These are phyloP conservation scores for Abrus precatorius DNA, from an alignment of 306 rosid species.

Conservation along the genomic window DNA sequence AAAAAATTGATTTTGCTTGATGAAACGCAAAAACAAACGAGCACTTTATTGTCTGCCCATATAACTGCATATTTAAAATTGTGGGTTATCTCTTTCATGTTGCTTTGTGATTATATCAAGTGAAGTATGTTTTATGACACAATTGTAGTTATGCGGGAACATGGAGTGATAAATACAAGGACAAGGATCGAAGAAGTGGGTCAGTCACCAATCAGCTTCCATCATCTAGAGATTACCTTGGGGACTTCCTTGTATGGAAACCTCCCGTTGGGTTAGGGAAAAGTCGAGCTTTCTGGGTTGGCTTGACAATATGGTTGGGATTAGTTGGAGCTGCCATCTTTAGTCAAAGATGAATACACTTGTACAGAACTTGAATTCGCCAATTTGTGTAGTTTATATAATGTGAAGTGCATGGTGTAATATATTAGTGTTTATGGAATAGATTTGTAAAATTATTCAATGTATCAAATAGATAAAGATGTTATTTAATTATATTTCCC, in stretches of 20 bases:
- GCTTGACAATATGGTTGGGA: conserved; percentile 87
- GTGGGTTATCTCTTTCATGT: not conserved
- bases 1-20: no score
- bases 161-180: conserved; percentile 91
- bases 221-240: conserved; percentile 79
- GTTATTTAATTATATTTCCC: conserved; percentile 27
- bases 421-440: conserved; percentile 34
- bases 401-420: conserved; percentile 45
- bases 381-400: conserved; percentile 42
- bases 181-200: conserved; percentile 64
- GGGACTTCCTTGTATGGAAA: conserved; percentile 87
- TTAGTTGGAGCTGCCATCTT: conserved; percentile 87
- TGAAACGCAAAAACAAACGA: no score
- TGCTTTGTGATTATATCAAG: not conserved
- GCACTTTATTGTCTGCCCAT: not conserved
- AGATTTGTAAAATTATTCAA: conserved; percentile 43
- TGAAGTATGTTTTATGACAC: conserved; percentile 27
- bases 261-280: conserved; percentile 82
- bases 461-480: conserved; percentile 29
- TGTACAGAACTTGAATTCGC: conserved; percentile 41
- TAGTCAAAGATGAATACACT: conserved; percentile 70
- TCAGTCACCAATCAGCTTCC: conserved; percentile 76
- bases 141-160: conserved; percentile 83
- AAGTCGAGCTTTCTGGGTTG: conserved; percentile 80
- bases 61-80: not conserved